Evolutionary conservation across 2,329 filamentous ascomycete genomes (phyloP).

Genomic region (Alternaria sp.): DNA sequence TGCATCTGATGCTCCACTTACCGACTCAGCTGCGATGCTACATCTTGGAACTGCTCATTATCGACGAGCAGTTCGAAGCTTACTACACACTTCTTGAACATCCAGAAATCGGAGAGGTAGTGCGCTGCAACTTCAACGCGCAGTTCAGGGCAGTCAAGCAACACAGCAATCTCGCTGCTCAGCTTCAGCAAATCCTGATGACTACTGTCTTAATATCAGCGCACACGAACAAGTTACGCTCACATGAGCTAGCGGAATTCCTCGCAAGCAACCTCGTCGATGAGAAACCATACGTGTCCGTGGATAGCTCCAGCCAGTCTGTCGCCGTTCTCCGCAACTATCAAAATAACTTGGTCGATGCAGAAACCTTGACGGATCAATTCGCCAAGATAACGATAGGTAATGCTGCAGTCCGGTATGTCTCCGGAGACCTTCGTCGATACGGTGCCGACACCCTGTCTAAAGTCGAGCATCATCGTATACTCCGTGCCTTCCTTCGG

Average conservation of each 20-base stretch:
- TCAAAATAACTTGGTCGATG: background rate
- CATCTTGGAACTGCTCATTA: constrained; percentile 1
- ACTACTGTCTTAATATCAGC: background rate
- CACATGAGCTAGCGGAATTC: background rate
- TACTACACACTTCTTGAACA: constrained; percentile 7
- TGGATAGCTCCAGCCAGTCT: background rate
- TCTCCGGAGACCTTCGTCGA: background rate
- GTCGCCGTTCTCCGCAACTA: background rate
- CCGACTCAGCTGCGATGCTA: constrained; percentile 2
- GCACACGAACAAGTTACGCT: background rate
- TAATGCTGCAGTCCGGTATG: background rate
- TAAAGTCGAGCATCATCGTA: constrained; percentile 5
- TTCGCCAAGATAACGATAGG: background rate
- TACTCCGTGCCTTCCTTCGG: background rate
- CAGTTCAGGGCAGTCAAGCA: constrained; percentile 3
- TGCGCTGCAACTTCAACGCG: constrained; percentile 9
- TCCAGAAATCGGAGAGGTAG: background rate
- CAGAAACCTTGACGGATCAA: background rate
- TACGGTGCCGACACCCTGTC: background rate
- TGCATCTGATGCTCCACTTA: background rate
- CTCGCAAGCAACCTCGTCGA: background rate
- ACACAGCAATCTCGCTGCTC: background rate
- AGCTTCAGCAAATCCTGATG: constrained; percentile 2
- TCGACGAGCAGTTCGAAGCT: background rate
- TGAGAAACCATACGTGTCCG: background rate